Percentiles rank a stretch among this genome's conserved stretches.
Evolutionary conservation across 192 early-diverging fungal genomes (phyloP).

Genomic region (Backusella australiensis): DNA sequence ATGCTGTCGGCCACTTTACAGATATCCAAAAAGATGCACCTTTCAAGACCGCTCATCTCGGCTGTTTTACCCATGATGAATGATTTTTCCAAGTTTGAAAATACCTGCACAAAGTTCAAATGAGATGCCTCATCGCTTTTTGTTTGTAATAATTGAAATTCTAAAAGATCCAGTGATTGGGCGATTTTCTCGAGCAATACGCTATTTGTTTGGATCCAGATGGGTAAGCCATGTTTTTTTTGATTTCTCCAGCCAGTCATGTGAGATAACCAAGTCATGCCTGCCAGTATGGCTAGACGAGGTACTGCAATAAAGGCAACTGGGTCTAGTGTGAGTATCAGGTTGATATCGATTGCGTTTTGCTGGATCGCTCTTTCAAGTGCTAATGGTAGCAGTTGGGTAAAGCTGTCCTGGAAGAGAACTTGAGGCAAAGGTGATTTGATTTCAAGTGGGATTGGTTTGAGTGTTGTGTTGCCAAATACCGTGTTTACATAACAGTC

Average conservation of each 20-base stretch:
- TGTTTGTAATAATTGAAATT: neutral
- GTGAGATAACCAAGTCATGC: constrained; percentile 12
- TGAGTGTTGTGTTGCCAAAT: neutral
- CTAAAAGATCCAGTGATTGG: neutral
- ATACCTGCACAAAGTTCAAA: neutral
- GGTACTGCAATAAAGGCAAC: constrained; percentile 1
- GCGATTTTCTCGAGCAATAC: neutral
- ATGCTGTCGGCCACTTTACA: constrained; percentile 1
- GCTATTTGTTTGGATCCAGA: neutral
- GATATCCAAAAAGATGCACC: constrained; percentile 3
- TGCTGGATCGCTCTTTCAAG: neutral
- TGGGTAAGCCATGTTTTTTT: neutral
- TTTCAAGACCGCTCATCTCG: neutral
- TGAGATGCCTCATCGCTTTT: neutral
- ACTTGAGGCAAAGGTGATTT: neutral
- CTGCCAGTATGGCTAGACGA: constrained; percentile 8
- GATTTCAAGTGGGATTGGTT: neutral
- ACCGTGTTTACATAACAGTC: constrained; percentile 3
- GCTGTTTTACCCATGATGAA: neutral
- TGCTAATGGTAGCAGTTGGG: neutral
- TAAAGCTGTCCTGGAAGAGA: neutral
- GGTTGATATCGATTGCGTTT: neutral
- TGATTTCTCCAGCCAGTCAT: constrained; percentile 8
- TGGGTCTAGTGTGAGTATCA: neutral
- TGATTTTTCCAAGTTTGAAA: neutral